Percentiles rank a stretch among this genome's conserved stretches.
phyloP scores from a whole-genome alignment of 768 basidiomycete species.

The Amyloporia xantha region DNA sequence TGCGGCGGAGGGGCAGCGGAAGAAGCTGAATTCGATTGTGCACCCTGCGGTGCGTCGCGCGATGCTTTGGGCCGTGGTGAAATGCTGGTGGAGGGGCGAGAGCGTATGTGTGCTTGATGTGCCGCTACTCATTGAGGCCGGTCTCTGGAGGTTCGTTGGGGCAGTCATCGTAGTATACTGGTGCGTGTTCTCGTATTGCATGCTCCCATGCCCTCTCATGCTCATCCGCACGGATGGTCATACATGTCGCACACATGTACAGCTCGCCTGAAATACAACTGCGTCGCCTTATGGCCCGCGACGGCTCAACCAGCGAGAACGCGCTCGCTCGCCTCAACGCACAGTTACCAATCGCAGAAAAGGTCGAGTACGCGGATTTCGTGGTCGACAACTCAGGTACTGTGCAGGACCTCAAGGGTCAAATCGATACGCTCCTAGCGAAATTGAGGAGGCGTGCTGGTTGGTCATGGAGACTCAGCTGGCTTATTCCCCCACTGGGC shows the following conservation, averaged over 20 bases:
- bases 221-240: neutral
- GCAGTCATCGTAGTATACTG: conserved; percentile 88
- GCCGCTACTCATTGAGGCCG: conserved; percentile 86
- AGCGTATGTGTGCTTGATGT: conserved; percentile 83
- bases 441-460: conserved; percentile 40
- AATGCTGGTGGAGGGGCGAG: conserved; percentile 71
- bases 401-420: conserved; percentile 52
- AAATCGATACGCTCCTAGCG: conserved; percentile 40
- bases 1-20: conserved; percentile 63
- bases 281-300: conserved; percentile 73
- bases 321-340: conserved; percentile 71
- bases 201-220: neutral
- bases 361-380: conserved; percentile 77
- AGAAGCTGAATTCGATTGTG: conserved; percentile 73
- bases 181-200: conserved; percentile 36
- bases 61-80: conserved; percentile 65
- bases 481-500: conserved; percentile 52
- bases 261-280: conserved; percentile 84
- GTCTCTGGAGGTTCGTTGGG: conserved; percentile 78
- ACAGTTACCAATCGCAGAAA: conserved; percentile 74
- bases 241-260: neutral
- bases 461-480: conserved; percentile 55
- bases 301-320: conserved; percentile 55
- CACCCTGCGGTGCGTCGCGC: conserved; percentile 84
- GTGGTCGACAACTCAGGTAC: conserved; percentile 89